Evolutionary conservation across 2,329 filamentous ascomycete species (phyloP).

Genomic region (Monilinia fructicola): DNA sequence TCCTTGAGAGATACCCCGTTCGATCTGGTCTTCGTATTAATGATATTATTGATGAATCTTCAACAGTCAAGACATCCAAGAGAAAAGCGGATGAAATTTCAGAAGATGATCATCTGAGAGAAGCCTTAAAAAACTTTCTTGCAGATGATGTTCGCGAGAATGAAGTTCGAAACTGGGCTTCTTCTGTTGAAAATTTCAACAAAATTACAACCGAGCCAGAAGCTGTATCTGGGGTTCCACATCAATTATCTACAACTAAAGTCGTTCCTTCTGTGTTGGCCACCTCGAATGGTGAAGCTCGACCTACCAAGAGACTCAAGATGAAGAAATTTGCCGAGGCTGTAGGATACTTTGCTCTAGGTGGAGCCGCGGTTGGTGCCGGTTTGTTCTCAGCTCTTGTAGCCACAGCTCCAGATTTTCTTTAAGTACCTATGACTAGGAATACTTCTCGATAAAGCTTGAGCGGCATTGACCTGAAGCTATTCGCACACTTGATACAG

Average conservation of each 20-base stretch:
- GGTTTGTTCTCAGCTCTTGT: conserved; percentile 43
- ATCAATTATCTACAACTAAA: not conserved
- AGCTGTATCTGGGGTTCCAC: not conserved
- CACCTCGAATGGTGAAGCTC: conserved; percentile 23
- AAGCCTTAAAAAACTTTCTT: not conserved
- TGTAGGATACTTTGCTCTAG: conserved; percentile 40
- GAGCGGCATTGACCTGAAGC: not conserved
- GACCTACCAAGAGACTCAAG: conserved; percentile 38
- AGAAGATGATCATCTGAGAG: not conserved
- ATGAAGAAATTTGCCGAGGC: conserved; percentile 33
- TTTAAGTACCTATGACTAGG: conserved; percentile 25
- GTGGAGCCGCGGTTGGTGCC: conserved; percentile 41
- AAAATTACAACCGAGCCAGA: not conserved
- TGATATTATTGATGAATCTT: conserved; percentile 37
- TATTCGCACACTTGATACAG: not conserved
- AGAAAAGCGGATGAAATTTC: conserved; percentile 40
- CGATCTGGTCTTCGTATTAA: conserved; percentile 37
- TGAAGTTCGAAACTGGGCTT: conserved; percentile 35
- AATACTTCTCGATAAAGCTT: not conserved
- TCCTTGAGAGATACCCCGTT: conserved; percentile 21
- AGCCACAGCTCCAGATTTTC: conserved; percentile 42
- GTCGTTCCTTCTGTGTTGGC: not conserved
- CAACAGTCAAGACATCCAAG: conserved; percentile 29
- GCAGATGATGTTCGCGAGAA: conserved; percentile 28
- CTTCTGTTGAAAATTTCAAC: conserved; percentile 7